Base-by-base conservation (phyloP, 2,329 filamentous ascomycete species). In the Clarireedia sp. region DNA sequence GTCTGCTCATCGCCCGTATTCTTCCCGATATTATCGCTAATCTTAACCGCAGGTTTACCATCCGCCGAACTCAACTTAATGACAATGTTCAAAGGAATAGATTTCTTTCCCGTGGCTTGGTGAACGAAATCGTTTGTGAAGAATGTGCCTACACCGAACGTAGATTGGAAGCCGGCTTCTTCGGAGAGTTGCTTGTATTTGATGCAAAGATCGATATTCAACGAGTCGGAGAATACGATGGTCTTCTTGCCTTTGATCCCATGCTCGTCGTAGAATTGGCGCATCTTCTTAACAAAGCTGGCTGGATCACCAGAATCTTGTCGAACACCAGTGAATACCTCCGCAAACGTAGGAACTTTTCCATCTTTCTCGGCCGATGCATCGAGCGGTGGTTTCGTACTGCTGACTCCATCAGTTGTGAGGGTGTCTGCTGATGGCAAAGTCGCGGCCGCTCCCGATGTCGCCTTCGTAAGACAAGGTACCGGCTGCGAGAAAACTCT, bases 121-220 rank as follows among this genome's bases (percentile, higher is more conserved):
- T 87, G 82, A n/a, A 74, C 75, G 69, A 94, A 99, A 71, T 99
- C 94, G 67, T 99, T 96, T 3, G 94, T 99, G 65, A 99, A 79
- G 72, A 89, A 97, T 0, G 94, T 99, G 4, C 94, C 94, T 1
- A 99, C 88, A 58, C 94, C 94, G 73, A 99, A 99, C 0, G 87
- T 88, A 12, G 92, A 87, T 58, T 85, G 81, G 71, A 99, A 91
- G 1, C 89, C 89, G 14, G 85, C 81, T 40, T 83, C 80, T 62
- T 96, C 90, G 0, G 91, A 86, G 26, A 89, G 80, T 56, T 81
- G 74, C 75, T 95, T 95, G 75, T 97, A 99, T 70, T 95, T 83
- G 49, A 97, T 76, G 68, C 92, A 96, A 54, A 86, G 81, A 38
- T 96, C 90, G 49, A 96, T 88, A 68, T 97, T 89, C 56, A 99